Conservation (phyloP, 148 eudicot genomes). For the Silene latifolia region DNA sequence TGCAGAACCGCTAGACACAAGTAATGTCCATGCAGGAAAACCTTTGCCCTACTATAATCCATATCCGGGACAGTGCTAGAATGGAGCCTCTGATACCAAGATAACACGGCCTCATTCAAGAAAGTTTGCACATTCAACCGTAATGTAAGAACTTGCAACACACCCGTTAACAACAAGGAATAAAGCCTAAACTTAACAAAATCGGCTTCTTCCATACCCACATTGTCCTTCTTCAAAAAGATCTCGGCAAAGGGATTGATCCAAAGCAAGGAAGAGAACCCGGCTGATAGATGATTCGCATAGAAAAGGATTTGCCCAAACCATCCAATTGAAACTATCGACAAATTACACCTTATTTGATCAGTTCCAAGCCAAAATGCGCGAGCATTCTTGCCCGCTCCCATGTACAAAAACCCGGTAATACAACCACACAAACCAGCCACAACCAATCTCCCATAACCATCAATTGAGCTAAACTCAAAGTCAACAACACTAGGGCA, state of each 20-base stretch:
- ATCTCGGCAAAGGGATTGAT: constrained; percentile 63
- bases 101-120: constrained; percentile 82
- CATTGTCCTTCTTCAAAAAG: constrained; percentile 49
- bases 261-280: constrained; percentile 82
- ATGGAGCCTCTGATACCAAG: constrained; percentile 94
- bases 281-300: constrained; percentile 41
- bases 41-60: constrained; percentile 92
- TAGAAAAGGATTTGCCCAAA: constrained; percentile 59
- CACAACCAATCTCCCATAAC: constrained; percentile 45
- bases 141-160: constrained; percentile 51
- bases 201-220: constrained; percentile 59
- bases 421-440: constrained; percentile 52
- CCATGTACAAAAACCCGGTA: constrained; percentile 61
- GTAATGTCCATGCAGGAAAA: constrained; percentile 84
- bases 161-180: constrained; percentile 57
- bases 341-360: constrained; percentile 71
- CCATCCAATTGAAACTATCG: constrained; percentile 79
- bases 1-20: constrained; percentile 69
- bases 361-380: constrained; percentile 98
- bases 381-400: constrained; percentile 65
- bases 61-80: constrained; percentile 87
- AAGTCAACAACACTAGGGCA: constrained; percentile 59
- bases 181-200: constrained; percentile 53
- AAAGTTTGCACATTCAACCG: constrained; percentile 76
- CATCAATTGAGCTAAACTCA: constrained; percentile 52